Base-by-base conservation (phyloP, 768 basidiomycete genomes). In the Naganishia vaughanmartiniae region DNA sequence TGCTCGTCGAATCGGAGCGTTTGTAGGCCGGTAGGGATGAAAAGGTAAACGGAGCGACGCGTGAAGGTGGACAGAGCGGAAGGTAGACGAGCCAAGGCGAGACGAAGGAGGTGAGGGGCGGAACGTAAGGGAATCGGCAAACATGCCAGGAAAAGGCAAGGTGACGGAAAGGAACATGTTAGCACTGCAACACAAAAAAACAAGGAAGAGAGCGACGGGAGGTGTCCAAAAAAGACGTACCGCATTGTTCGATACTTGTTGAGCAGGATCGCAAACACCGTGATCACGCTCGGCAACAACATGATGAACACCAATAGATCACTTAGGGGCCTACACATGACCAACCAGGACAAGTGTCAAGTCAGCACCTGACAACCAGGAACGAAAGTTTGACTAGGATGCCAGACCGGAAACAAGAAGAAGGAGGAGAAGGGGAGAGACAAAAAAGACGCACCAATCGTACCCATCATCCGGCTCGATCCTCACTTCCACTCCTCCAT, bases 241-340 rank as follows among this genome's bases (percentile, higher is more conserved):
- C 78, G 68, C 11, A 77, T 74, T 6, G 74, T 65, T 39, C 94
- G 90, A 36, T 95, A 83, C 51, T 93, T 91, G 76, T 96, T 93
- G 19, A 96, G 85, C 70, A 95, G 85, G 48, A 96, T 87, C 0
- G 93, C 95, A 72, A 91, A 81, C 77, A 96, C 89, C 0, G 94
- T 93, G 72, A 98, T 85, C 31, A 89, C 85, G 9, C 92, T 93
- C 2, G 95, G 95, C 21, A 97, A 88, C 71, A 97, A 86, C 65
- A 97, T 85, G 45, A 97, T 91, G 71, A 93, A 84, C 70, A 93
- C 77, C 10, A 83, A 74, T 17, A 83, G 69, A 68, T 81, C 80
- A 66, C 80, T 76, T 4, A 84, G 71, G 0, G 83, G 71, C 71
- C 71, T 72, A 36, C 19, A 0, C 9, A 28, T 45, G 1, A 5